phyloP scores from a whole-genome alignment of 371 early-diverging fungal species.

The Syncephalis plumigaleata region DNA sequence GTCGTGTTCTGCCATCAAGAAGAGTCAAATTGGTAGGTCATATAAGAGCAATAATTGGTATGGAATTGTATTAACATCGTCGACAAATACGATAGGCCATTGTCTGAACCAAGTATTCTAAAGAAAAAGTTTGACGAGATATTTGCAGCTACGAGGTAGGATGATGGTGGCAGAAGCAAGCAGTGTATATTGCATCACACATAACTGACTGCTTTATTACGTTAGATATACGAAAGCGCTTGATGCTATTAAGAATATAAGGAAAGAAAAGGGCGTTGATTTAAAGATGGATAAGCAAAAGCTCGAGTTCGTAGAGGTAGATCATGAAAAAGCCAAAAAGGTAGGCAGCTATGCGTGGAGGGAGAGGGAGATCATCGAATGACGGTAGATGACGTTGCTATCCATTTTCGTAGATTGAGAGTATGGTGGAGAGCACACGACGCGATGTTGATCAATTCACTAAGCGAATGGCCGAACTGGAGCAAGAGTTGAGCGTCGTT shows the following conservation, averaged over 20 bases:
- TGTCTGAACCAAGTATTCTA: constrained; percentile 73
- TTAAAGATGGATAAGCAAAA: constrained; percentile 44
- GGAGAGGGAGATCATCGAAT: no score
- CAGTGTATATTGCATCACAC: no score
- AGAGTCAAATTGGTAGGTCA: constrained; percentile 81
- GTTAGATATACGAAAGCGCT: constrained; percentile 81
- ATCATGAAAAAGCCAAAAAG: constrained; percentile 56
- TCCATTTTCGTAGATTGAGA: not conserved
- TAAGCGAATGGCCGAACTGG: no score
- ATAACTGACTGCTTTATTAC: not conserved
- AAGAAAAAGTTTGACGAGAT: constrained; percentile 99
- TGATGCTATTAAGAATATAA: constrained; percentile 56
- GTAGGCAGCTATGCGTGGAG: constrained; percentile 19
- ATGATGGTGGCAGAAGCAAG: no score
- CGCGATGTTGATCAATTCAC: not conserved
- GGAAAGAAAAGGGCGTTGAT: constrained; percentile 51
- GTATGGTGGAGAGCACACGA: not conserved
- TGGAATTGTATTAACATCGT: not conserved
- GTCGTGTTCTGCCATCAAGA: constrained; percentile 99
- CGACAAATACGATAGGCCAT: constrained; percentile 58
- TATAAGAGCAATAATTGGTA: not conserved
- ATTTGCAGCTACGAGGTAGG: constrained; percentile 81
- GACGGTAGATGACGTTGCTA: no score
- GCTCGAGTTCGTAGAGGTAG: constrained; percentile 41
- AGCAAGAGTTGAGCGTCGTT: no score